phyloP scores from a whole-genome alignment of 306 rosid genomes.

The Malus fusca region DNA sequence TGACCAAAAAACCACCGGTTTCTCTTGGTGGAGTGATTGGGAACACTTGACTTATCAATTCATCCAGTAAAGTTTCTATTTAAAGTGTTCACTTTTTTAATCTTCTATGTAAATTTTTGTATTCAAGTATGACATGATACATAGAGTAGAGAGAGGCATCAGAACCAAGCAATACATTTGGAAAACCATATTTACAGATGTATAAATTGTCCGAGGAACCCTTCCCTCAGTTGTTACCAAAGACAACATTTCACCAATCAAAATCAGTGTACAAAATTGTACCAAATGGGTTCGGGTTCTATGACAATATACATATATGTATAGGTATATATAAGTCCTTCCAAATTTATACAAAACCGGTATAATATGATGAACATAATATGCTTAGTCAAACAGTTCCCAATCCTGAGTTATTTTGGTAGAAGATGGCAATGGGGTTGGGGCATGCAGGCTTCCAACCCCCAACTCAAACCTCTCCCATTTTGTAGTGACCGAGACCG shows the following conservation, averaged over 20 bases:
- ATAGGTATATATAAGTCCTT: background rate
- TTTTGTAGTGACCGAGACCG: constrained; percentile 26
- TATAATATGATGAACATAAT: background rate
- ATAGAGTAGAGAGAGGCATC: background rate
- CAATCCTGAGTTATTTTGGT: constrained; percentile 39
- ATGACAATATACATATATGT: background rate
- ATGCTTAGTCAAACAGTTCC: constrained; percentile 33
- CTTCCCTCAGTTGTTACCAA: constrained; percentile 1
- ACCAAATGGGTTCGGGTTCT: background rate
- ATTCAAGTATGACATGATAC: background rate
- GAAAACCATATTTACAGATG: background rate
- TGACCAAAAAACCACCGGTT: too few species aligned
- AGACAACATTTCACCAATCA: constrained; percentile 8
- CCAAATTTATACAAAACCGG: background rate
- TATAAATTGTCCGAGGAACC: background rate
- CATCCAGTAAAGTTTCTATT: too few species aligned
- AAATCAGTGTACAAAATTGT: background rate
- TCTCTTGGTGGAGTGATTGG: too few species aligned
- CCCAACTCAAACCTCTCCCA: constrained; percentile 61
- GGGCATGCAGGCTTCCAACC: constrained; percentile 29
- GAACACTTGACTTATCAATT: too few species aligned
- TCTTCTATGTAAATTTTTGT: too few species aligned
- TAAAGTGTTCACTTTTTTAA: too few species aligned
- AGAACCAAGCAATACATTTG: background rate
- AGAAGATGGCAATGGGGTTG: constrained; percentile 16